phyloP scores from a whole-genome alignment of 2,329 filamentous ascomycete genomes.

The Epichloe amarillans region DNA sequence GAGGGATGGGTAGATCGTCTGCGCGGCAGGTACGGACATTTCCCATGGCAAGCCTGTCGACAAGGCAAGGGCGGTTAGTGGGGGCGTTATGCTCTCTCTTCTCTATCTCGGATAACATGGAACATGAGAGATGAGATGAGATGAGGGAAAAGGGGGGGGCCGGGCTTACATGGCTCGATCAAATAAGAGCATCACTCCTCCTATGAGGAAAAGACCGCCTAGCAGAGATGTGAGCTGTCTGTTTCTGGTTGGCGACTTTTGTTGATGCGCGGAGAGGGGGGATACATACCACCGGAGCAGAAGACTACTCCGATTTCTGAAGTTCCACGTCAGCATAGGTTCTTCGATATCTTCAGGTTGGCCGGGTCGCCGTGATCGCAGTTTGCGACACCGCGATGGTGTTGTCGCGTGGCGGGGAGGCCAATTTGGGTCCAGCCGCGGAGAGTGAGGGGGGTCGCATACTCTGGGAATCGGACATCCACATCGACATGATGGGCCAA shows the following conservation, averaged over 20 bases:
- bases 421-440: not conserved
- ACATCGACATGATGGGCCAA: slow-evolving; percentile 54
- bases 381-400: not conserved
- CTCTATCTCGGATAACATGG: not conserved
- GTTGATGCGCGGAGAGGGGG: too few species aligned
- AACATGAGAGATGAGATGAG: not conserved
- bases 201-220: slow-evolving; percentile 92
- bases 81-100: not conserved
- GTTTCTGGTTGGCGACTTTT: slow-evolving; percentile 8
- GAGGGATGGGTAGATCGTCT: not conserved
- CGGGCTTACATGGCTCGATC: slow-evolving; percentile 75
- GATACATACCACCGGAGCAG: slow-evolving; percentile 81
- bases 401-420: not conserved
- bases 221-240: slow-evolving; percentile 7
- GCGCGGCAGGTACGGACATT: slow-evolving; percentile 46
- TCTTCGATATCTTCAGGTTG: not conserved
- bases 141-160: not conserved
- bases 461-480: slow-evolving; percentile 95
- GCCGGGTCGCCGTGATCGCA: not conserved
- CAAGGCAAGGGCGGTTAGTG: not conserved
- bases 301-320: slow-evolving; percentile 96
- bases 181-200: slow-evolving; percentile 93
- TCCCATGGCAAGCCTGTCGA: slow-evolving; percentile 79
- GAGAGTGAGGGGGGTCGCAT: slow-evolving; percentile 24
- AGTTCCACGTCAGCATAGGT: slow-evolving; percentile 8